A percentile compares a stretch with the other conserved stretches of the same genome.
Evolutionary conservation across 306 rosid species (phyloP).

Genomic region (Ceratonia siliqua): DNA sequence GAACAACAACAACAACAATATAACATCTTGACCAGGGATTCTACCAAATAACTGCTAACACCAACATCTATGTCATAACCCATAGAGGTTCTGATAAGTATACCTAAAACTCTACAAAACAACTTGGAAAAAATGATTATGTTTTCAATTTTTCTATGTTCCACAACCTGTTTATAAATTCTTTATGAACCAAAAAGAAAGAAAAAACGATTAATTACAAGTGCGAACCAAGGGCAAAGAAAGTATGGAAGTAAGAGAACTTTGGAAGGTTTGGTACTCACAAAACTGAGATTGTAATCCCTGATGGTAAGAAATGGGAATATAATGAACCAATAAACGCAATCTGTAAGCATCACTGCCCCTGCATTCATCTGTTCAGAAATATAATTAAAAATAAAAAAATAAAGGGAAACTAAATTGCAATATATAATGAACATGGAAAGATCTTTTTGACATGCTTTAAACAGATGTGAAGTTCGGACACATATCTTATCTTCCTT

Average conservation of each 20-base stretch:
- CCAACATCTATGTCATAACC: no score
- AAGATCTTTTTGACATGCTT: conserved; percentile 11
- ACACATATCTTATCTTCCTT: neutral
- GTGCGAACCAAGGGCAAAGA: conserved; percentile 16
- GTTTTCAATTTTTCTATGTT: neutral
- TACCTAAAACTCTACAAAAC: neutral
- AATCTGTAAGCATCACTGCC: conserved; percentile 72
- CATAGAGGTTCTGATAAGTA: no score
- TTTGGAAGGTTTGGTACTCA: conserved; percentile 42
- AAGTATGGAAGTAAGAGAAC: neutral
- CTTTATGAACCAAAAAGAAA: neutral
- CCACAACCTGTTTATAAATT: neutral
- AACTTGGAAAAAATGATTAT: neutral
- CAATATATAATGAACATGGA: neutral
- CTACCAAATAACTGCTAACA: no score
- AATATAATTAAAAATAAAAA: conserved; percentile 25
- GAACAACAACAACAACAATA: no score
- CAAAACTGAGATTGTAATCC: conserved; percentile 54
- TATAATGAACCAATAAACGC: conserved; percentile 61
- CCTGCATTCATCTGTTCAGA: conserved; percentile 65
- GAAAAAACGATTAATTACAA: conserved; percentile 23
- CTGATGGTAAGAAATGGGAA: conserved; percentile 67
- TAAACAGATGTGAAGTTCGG: conserved; percentile 11
- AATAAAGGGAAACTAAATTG: conserved; percentile 27
- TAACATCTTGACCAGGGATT: no score